Conservation (phyloP, 768 basidiomycete species). For the Boletellus ananas region DNA sequence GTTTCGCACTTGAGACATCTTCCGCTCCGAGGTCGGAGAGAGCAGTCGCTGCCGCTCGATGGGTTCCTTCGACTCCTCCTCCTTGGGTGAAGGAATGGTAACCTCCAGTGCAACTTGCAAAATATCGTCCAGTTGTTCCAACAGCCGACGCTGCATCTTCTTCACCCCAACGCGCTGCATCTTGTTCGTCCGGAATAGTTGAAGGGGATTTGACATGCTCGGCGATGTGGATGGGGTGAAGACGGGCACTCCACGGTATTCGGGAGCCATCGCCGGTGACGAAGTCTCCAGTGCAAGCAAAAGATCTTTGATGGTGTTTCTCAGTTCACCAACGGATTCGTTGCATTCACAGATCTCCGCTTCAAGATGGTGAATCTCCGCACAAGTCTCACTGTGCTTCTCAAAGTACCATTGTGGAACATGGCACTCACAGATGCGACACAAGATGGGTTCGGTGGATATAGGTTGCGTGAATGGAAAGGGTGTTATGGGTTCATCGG, state of each 20-base stretch:
- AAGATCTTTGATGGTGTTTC: slow-evolving; percentile 81
- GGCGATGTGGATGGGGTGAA: slow-evolving; percentile 72
- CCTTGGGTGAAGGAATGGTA: slow-evolving; percentile 82
- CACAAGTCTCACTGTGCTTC: slow-evolving; percentile 99
- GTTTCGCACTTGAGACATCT: slow-evolving; percentile 74
- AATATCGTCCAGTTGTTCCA: slow-evolving; percentile 87
- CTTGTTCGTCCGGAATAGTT: slow-evolving; percentile 71
- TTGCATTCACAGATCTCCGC: slow-evolving; percentile 93
- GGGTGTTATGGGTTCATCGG: slow-evolving; percentile 52
- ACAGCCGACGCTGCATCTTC: slow-evolving; percentile 73
- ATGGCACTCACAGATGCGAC: slow-evolving; percentile 95
- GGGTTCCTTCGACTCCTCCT: slow-evolving; percentile 87
- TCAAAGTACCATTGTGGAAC: slow-evolving; percentile 99
- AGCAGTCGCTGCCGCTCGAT: slow-evolving; percentile 90
- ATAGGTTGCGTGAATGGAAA: slow-evolving; percentile 79
- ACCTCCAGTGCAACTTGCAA: slow-evolving; percentile 76
- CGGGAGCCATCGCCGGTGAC: slow-evolving; percentile 63
- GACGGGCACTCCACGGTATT: slow-evolving; percentile 87
- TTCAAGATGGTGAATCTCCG: slow-evolving; percentile 92
- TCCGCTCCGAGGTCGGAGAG: slow-evolving; percentile 85
- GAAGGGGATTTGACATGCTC: slow-evolving; percentile 67
- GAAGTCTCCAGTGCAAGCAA: slow-evolving; percentile 65
- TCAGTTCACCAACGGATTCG: slow-evolving; percentile 85
- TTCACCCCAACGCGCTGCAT: slow-evolving; percentile 78
- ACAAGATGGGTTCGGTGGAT: slow-evolving; percentile 79